These are phyloP conservation scores for Choiromyces venosus DNA, from an alignment of 495 filamentous ascomycete species.

Conservation along the genomic window DNA sequence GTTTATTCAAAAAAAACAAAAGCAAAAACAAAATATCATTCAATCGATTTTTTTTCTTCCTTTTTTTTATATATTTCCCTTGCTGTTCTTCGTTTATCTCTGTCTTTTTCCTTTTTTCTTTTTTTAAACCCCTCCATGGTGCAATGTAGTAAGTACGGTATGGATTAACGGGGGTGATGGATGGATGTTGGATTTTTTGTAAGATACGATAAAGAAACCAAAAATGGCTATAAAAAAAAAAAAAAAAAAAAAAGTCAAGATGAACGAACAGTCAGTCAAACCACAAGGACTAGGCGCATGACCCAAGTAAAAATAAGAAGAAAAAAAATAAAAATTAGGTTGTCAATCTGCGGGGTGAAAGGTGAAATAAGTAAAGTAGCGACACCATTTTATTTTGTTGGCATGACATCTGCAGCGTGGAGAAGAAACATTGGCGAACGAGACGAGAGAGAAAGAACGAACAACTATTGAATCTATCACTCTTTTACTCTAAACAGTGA, in stretches of 20 bases:
- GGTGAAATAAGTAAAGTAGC: too few species aligned
- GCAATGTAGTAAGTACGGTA: neutral
- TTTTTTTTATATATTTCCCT: neutral
- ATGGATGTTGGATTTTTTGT: neutral
- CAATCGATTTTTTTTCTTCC: neutral
- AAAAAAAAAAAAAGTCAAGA: neutral
- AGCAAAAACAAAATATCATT: too few species aligned
- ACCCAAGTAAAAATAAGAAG: slow-evolving; percentile 2
- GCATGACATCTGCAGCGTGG: neutral
- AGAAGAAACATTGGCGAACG: slow-evolving; percentile 3
- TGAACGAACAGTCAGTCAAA: neutral
- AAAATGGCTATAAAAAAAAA: slow-evolving; percentile 3
- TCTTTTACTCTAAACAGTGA: neutral
- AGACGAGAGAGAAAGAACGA: neutral
- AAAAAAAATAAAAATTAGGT: neutral
- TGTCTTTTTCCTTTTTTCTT: neutral
- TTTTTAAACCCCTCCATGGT: neutral
- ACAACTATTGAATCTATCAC: neutral
- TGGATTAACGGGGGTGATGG: slow-evolving; percentile 1
- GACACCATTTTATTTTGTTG: neutral
- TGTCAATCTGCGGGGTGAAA: neutral
- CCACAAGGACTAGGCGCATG: neutral
- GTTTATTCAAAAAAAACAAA: neutral
- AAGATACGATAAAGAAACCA: neutral
- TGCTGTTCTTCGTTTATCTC: neutral